phyloP scores from a whole-genome alignment of 192 early-diverging fungal genomes.

The Allomyces javanicus region DNA sequence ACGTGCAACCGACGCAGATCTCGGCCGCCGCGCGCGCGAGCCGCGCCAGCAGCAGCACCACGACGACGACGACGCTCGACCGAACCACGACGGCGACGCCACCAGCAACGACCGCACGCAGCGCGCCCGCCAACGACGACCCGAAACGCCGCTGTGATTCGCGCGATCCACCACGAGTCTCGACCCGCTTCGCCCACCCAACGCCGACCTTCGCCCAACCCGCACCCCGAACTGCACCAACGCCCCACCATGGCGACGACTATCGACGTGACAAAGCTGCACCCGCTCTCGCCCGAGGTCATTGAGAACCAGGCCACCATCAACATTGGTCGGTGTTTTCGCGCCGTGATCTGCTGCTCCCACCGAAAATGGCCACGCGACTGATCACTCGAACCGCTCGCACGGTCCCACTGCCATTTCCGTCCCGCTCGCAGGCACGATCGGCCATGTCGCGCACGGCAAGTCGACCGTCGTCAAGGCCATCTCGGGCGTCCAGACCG shows the following conservation, averaged over 20 bases:
- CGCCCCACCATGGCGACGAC: background rate
- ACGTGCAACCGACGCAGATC: too few relatives aligned
- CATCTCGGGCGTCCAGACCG: constrained; percentile 93
- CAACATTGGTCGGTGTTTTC: constrained; percentile 65
- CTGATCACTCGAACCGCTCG: background rate
- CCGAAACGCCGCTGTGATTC: background rate
- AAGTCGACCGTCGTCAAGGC: constrained; percentile 98
- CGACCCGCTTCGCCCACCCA: too few relatives aligned
- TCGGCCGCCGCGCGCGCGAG: too few relatives aligned
- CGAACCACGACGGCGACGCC: too few relatives aligned
- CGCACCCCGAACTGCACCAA: too few relatives aligned
- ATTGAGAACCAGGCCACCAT: constrained; percentile 96
- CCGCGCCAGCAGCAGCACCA: too few relatives aligned
- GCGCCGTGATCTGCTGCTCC: background rate
- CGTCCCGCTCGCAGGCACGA: constrained; percentile 46
- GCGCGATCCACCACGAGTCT: too few relatives aligned
- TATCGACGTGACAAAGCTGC: constrained; percentile 28
- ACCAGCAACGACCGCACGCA: too few relatives aligned
- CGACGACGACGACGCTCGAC: too few relatives aligned
- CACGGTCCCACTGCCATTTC: background rate
- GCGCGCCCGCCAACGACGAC: too few relatives aligned
- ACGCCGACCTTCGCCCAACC: too few relatives aligned
- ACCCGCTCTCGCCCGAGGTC: constrained; percentile 79
- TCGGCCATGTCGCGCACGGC: constrained; percentile 98
- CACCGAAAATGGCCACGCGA: background rate